Evolutionary conservation across 2,329 filamentous ascomycete species (phyloP).

Genomic region (Raffaelea ambrosiae): DNA sequence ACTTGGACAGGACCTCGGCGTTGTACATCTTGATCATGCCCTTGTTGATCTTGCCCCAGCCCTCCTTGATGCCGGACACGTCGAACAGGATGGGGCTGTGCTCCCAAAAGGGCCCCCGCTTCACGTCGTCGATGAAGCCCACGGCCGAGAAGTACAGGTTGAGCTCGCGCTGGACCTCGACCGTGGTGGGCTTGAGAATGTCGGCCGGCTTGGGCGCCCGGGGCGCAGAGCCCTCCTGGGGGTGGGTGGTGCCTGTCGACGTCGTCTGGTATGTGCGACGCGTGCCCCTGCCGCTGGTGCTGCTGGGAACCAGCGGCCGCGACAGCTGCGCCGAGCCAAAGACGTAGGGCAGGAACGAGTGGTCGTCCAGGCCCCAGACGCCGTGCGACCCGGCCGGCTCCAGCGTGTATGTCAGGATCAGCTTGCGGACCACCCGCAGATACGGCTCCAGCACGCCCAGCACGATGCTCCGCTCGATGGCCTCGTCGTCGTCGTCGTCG

Average conservation of each 20-base stretch:
- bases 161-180: slow-evolving; percentile 53
- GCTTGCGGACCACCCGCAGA: slow-evolving; percentile 65
- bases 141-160: slow-evolving; percentile 95
- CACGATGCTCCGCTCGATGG: slow-evolving; percentile 71
- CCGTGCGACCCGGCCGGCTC: slow-evolving; percentile 95
- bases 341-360: slow-evolving; percentile 89
- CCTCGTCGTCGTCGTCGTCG: slow-evolving; percentile 26
- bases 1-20: slow-evolving; percentile 91
- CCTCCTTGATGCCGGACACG: slow-evolving; percentile 79
- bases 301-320: slow-evolving; percentile 57
- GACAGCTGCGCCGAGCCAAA: slow-evolving; percentile 88
- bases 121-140: slow-evolving; percentile 96
- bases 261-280: too few species aligned
- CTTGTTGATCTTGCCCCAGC: slow-evolving; percentile 99
- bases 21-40: slow-evolving; percentile 99
- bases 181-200: slow-evolving; percentile 55
- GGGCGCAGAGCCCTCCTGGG: slow-evolving; percentile 68
- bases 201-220: slow-evolving; percentile 63
- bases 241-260: slow-evolving; percentile 35
- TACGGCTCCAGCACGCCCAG: slow-evolving; percentile 80
- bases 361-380: slow-evolving; percentile 97
- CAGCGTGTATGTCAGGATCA: slow-evolving; percentile 86
- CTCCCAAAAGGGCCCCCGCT: slow-evolving; percentile 93
- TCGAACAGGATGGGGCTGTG: slow-evolving; percentile 93
- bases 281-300: slow-evolving; percentile 25